These are phyloP conservation scores for Diaporthe humulicola DNA, from an alignment of 2,329 filamentous ascomycete genomes.

Conservation along the genomic window DNA sequence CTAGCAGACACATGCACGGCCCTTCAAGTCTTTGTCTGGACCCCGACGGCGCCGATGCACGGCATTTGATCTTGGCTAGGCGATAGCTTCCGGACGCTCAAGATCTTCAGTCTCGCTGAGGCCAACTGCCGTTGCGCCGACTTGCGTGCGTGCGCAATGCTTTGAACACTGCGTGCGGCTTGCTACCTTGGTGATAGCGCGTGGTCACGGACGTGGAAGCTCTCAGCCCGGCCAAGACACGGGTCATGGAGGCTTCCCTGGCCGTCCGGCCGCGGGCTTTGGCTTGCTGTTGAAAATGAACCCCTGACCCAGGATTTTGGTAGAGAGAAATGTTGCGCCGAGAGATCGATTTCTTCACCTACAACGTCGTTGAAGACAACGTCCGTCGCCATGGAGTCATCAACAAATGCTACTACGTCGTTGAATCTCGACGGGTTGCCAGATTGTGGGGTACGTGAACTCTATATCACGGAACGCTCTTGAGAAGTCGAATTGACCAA, in stretches of 20 bases:
- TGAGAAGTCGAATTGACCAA: not conserved
- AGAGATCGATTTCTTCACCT: not conserved
- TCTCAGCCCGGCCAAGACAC: conserved; percentile 13
- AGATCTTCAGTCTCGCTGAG: not conserved
- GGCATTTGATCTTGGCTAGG: not conserved
- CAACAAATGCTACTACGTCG: not conserved
- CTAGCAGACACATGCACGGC: conserved; percentile 19
- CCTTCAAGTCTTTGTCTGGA: conserved; percentile 18
- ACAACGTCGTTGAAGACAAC: not conserved
- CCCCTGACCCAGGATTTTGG: not conserved
- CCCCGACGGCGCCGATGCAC: conserved; percentile 15
- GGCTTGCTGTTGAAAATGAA: not conserved
- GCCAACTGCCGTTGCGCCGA: not conserved
- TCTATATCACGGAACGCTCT: too few relatives aligned
- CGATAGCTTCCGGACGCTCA: not conserved
- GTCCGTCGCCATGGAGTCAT: not conserved
- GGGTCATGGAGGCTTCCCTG: not conserved
- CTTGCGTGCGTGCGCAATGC: not conserved
- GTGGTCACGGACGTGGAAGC: not conserved
- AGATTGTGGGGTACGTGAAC: conserved; percentile 16
- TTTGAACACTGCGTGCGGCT: not conserved
- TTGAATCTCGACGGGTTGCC: conserved; percentile 6
- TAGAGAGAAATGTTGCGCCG: not conserved
- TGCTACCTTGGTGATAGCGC: not conserved
- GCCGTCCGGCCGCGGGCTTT: too few relatives aligned